Evolutionary conservation across 2,329 filamentous ascomycete genomes (phyloP), one percentile per base, ranked within the genome.

Genomic region (Calonectria leucothoes): DNA sequence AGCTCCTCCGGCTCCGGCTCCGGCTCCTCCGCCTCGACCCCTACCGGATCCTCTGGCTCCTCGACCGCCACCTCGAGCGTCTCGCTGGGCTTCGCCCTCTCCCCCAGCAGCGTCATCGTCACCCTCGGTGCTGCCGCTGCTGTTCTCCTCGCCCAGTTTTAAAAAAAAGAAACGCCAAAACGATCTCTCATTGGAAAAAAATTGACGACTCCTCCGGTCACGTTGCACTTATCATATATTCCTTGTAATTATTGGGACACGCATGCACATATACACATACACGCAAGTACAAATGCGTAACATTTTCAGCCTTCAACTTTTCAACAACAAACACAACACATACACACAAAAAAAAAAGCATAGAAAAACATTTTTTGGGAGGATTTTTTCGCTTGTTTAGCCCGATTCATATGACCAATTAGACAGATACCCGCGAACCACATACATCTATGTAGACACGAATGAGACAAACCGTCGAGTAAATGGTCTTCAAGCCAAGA

Each of bases 381-480:
- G 55, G n/a, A n/a, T n/a, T 61, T 61, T 61, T 20, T 61, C 39
- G 55, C 55, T 61, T 59, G 55, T 59, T 61, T 4, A 61, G 31
- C 23, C n/a, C 6, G 29, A 61, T 29, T 61, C 33, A 39, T n/a
- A 57, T 37, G 55, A 61, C 23, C 6, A 61, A n/a, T 51, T 59
- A 68, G 27, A 63, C 61, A 63, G 55, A 69, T 69, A 69, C 66
- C 66, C 52, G 31, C 17, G 27, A 59, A 33, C 2, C 12, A n/a
- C 10, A 35, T 35, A 39, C 12, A 39, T 10, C 27, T 63, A 55
- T 59, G 48, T 69, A 63, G 66, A 69, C 39, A 69, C 66, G 42
- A 69, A 69, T 69, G 55, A 69, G 31, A 69, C 42, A 59, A 35
- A 63, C 55, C 55, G 42, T 63, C 66, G 49, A 69, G 66, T 48